Evolutionary conservation across 176 grass and related monocot genomes (phyloP).

Genomic region (Oryza longistaminata): DNA sequence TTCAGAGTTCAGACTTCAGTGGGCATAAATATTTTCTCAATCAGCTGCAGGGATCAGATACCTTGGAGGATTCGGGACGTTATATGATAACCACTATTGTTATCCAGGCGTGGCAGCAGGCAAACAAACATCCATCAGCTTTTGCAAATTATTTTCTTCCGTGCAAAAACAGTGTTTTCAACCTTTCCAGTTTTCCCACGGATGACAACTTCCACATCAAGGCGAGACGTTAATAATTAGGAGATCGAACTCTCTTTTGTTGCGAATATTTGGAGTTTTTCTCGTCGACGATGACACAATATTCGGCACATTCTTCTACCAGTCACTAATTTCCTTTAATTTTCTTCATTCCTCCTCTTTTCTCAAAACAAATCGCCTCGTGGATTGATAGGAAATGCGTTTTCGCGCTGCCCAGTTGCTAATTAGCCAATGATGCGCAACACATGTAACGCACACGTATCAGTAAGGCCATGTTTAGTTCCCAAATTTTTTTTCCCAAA

Average conservation of each 20-base stretch:
- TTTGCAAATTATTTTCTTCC: slow-evolving; percentile 5
- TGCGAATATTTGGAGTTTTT: slow-evolving; percentile 1
- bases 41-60: slow-evolving; percentile 41
- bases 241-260: not conserved
- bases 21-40: slow-evolving; percentile 29
- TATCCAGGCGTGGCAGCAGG: slow-evolving; percentile 1
- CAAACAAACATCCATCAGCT: not conserved
- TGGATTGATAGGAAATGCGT: not conserved
- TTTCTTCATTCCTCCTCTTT: not conserved
- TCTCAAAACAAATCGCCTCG: not conserved
- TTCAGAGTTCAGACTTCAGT: not conserved
- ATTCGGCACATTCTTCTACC: not conserved
- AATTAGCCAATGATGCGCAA: not conserved
- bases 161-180: not conserved
- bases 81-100: slow-evolving; percentile 1
- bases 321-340: not conserved
- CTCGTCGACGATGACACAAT: not conserved
- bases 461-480: too few species aligned
- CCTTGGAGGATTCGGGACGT: slow-evolving; percentile 45
- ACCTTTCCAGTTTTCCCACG: not conserved
- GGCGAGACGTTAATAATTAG: not conserved
- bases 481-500: too few species aligned
- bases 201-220: slow-evolving; percentile 30
- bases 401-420: not conserved
- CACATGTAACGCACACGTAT: not conserved